Evolutionary conservation across 2,329 filamentous ascomycete species (phyloP).

Genomic region (Chrysoporthe deuterocubensis): DNA sequence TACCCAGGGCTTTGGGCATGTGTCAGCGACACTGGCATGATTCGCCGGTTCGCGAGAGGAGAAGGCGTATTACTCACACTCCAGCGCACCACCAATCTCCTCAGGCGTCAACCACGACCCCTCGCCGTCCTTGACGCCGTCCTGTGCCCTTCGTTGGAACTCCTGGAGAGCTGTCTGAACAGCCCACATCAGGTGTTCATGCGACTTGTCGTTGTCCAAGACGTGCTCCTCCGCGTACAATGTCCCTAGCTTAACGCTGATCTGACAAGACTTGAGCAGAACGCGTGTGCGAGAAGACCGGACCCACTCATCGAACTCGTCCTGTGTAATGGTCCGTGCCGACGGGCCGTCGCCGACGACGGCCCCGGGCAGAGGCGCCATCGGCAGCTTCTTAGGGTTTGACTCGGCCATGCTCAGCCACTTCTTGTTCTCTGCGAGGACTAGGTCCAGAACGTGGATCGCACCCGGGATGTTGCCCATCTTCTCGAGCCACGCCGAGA

Average conservation of each 20-base stretch:
- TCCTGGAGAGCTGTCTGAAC: slow-evolving; percentile 82
- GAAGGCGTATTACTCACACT: slow-evolving; percentile 52
- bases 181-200: slow-evolving; percentile 77
- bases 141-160: slow-evolving; percentile 65
- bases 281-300: slow-evolving; percentile 59
- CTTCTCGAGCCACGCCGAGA: slow-evolving; percentile 75
- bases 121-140: slow-evolving; percentile 72
- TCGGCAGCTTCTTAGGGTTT: slow-evolving; percentile 39
- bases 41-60: slow-evolving; percentile 8
- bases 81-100: slow-evolving; percentile 74
- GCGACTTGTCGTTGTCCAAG: slow-evolving; percentile 72
- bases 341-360: slow-evolving; percentile 38
- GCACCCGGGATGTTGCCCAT: slow-evolving; percentile 72
- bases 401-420: slow-evolving; percentile 63
- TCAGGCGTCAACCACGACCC: slow-evolving; percentile 72
- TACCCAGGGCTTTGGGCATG: slow-evolving; percentile 64
- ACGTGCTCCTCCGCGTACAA: slow-evolving; percentile 80
- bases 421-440: slow-evolving; percentile 69
- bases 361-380: slow-evolving; percentile 20
- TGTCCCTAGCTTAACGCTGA: slow-evolving; percentile 83
- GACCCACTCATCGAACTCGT: slow-evolving; percentile 48
- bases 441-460: slow-evolving; percentile 77
- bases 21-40: slow-evolving; percentile 32
- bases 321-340: slow-evolving; percentile 22
- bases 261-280: slow-evolving; percentile 73